A percentile compares a stretch with the other conserved stretches of the same genome.
phyloP scores from a whole-genome alignment of 2,329 filamentous ascomycete species.

The Ophiostoma ips region DNA sequence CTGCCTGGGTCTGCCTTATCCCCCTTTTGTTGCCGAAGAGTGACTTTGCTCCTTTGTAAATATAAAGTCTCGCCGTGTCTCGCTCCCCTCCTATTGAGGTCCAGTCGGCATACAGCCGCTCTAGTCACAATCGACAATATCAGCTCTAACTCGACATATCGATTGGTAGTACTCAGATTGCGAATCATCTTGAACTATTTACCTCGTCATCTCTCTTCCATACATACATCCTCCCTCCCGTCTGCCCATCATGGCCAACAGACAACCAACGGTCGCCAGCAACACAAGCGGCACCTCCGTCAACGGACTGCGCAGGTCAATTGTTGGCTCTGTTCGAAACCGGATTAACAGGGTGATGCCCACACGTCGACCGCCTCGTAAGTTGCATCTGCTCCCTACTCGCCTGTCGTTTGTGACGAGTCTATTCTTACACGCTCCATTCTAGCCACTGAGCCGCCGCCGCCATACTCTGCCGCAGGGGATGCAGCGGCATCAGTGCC shows the following conservation, averaged over 20 bases:
- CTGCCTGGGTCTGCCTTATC: too few species aligned
- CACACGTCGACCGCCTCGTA: conserved; percentile 12
- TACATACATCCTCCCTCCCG: background rate
- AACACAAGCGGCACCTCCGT: background rate
- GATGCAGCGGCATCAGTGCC: background rate
- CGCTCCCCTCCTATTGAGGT: background rate
- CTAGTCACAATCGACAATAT: too few species aligned
- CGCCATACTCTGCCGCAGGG: conserved; percentile 18
- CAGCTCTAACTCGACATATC: too few species aligned
- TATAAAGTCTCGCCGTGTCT: too few species aligned
- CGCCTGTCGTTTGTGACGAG: background rate
- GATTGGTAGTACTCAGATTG: too few species aligned
- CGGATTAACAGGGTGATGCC: conserved; percentile 1
- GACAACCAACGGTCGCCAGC: background rate
- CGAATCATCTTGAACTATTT: too few species aligned
- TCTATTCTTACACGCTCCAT: background rate
- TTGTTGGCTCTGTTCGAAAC: conserved; percentile 8
- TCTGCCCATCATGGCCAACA: too few species aligned
- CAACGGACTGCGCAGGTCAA: conserved; percentile 1
- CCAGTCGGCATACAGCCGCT: too few species aligned
- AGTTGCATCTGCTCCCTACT: background rate
- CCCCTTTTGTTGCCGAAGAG: background rate
- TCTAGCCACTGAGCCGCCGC: conserved; percentile 20
- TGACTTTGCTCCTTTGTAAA: too few species aligned
- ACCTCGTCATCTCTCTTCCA: too few species aligned